Base-by-base conservation (phyloP, 805 yeast genomes). In the Debaryomyces tyrocola region DNA sequence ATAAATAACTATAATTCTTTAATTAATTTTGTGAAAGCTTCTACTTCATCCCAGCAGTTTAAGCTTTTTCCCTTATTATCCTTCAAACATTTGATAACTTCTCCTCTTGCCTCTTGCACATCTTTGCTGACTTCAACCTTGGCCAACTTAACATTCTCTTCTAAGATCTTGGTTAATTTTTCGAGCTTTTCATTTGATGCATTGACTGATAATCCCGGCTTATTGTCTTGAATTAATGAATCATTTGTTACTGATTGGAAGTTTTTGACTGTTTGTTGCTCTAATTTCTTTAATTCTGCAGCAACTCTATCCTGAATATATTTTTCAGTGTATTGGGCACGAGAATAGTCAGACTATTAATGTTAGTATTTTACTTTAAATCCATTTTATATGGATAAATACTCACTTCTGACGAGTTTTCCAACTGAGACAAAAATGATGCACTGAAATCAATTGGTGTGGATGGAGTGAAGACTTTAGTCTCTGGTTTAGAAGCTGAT, bases 11-110 rank as follows among this genome's bases (percentile, higher is more conserved):
- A 78, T 51, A 78, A 67, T 51, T 73, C 69, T 53, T 72, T 71
- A 14, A 83, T 86, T 51, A 81, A 63, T 52, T 74, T 75, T 60
- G 82, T 86, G 66, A 89, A 88, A 46, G 74, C 67, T 59, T 84
- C 81, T 15, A 87, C 87, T 59, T 86, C 87, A 35, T 85, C 88
- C 85, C 90, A 86, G 63, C 96, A 89, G 64, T 86, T 83, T 63
- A 89, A 76, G 18, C 87, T 83, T 61, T 75, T 82, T 18, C 82
- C 85, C 51, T 75, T 67, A 63, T 84, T 84, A 41, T 77, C 77
- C 54, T 74, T 75, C 59, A 89, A 74, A 63, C 96, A 89, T 36
- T 69, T 58, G 20, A 77, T 67, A 20, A 90, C 81, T 9, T 71
- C 56, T 6, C 59, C 55, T 66, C 85, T 82, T 5, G 84, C 75